phyloP scores from a whole-genome alignment of 805 yeast species.

The Yarrowia hollandica region DNA sequence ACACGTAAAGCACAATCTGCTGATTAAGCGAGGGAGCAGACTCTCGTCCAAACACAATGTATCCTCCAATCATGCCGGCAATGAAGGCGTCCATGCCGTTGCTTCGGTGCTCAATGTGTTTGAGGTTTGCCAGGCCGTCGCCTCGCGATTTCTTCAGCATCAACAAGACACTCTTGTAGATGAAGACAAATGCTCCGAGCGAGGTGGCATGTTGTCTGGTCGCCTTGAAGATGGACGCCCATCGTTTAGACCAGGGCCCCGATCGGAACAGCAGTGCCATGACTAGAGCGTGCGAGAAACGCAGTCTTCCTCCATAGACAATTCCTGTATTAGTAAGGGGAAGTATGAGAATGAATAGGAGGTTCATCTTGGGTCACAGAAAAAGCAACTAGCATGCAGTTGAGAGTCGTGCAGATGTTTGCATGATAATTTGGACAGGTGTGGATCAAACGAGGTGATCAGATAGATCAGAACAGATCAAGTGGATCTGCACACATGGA shows the following conservation, averaged over 20 bases:
- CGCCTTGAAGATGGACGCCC: conserved; percentile 51
- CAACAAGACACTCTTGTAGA: conserved; percentile 48
- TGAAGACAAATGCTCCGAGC: conserved; percentile 56
- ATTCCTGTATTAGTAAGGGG: conserved; percentile 42
- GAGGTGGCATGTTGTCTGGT: conserved; percentile 57
- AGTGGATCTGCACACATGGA: no score
- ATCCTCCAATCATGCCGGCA: conserved; percentile 47
- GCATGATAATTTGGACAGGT: no score
- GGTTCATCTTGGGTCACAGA: no score
- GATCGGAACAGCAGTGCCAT: conserved; percentile 57
- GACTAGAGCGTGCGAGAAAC: conserved; percentile 66
- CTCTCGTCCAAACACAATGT: conserved; percentile 45
- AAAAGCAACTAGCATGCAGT: no score
- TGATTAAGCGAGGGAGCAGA: conserved; percentile 50
- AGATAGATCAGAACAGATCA: no score
- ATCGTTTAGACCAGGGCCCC: conserved; percentile 51
- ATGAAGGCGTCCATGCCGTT: conserved; percentile 37
- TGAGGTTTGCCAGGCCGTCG: conserved; percentile 9
- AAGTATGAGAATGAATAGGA: no score
- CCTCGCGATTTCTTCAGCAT: conserved; percentile 37
- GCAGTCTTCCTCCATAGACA: conserved; percentile 60
- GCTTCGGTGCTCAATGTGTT: conserved; percentile 31
- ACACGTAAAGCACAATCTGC: conserved; percentile 72
- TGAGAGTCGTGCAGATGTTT: no score
- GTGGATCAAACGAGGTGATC: background rate